Evolutionary conservation across 441 rosid species (phyloP).

Genomic region (Bruguiera hainesii): DNA sequence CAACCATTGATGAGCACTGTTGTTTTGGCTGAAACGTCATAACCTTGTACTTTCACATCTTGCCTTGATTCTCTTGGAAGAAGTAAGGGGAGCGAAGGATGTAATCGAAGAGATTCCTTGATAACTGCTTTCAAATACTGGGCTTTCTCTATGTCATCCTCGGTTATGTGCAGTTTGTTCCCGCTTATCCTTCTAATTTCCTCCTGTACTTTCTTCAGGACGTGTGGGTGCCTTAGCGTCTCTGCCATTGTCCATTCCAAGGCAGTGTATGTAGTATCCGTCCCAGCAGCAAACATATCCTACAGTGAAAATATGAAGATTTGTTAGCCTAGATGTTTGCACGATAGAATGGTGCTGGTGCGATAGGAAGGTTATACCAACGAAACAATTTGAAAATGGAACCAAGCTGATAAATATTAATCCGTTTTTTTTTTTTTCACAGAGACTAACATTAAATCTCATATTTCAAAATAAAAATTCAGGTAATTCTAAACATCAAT

Average conservation of each 20-base stretch:
- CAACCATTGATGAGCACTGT: constrained; percentile 7
- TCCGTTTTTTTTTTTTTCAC: too few species aligned
- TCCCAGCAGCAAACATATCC: constrained; percentile 18
- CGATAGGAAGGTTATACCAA: neutral
- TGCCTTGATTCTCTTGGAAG: neutral
- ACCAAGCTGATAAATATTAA: too few species aligned
- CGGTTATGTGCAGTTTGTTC: neutral
- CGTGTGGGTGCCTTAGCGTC: constrained; percentile 4
- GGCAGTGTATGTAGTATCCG: constrained; percentile 3
- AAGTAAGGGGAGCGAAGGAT: constrained; percentile 2
- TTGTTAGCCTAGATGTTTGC: neutral
- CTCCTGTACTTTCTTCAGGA: constrained; percentile 2
- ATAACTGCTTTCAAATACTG: constrained; percentile 6
- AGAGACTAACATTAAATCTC: too few species aligned
- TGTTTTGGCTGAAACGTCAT: constrained; percentile 5
- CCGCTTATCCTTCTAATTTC: constrained; percentile 4
- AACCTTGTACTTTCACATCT: neutral
- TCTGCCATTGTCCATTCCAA: constrained; percentile 21
- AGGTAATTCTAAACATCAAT: too few species aligned
- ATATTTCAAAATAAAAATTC: too few species aligned
- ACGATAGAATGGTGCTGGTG: neutral
- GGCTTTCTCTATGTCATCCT: neutral
- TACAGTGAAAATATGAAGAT: neutral
- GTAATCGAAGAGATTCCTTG: constrained; percentile 10
- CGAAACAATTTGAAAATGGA: too few species aligned